Conservation (phyloP, 345 rosid species). For the Aquilaria sinensis region DNA sequence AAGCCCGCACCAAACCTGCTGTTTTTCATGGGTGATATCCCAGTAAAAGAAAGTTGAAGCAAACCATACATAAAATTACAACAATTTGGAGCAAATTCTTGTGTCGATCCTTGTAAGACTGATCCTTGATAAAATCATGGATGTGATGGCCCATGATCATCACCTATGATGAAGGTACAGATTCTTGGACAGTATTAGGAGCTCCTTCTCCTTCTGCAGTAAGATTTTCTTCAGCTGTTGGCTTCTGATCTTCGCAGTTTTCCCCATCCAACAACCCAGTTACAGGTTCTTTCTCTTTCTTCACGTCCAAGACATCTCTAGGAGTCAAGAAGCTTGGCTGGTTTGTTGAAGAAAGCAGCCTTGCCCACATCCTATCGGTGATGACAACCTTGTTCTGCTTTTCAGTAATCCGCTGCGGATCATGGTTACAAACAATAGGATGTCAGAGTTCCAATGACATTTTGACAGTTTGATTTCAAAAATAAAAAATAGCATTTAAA, state of each 20-base stretch:
- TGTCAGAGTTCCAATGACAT: neutral
- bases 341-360: slow-evolving; percentile 66
- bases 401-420: slow-evolving; percentile 55
- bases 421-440: neutral
- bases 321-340: slow-evolving; percentile 65
- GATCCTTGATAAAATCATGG: too few species aligned
- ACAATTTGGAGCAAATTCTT: too few species aligned
- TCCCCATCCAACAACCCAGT: slow-evolving; percentile 15
- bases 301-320: slow-evolving; percentile 13
- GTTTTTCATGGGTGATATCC: too few species aligned
- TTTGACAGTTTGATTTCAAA: too few species aligned
- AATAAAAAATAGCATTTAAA: too few species aligned
- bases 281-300: slow-evolving; percentile 13
- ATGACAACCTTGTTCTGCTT: slow-evolving; percentile 65
- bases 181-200: neutral
- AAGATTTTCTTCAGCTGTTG: neutral
- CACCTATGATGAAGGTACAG: neutral
- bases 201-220: neutral
- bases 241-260: slow-evolving; percentile 1
- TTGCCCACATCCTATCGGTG: slow-evolving; percentile 91
- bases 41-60: too few species aligned
- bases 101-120: too few species aligned
- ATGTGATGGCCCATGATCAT: too few species aligned
- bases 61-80: too few species aligned
- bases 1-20: too few species aligned